Evolutionary conservation across 106 monocot species (phyloP), one percentile per base, ranked within the genome.

Genomic region (Dioscorea zingiberensis): DNA sequence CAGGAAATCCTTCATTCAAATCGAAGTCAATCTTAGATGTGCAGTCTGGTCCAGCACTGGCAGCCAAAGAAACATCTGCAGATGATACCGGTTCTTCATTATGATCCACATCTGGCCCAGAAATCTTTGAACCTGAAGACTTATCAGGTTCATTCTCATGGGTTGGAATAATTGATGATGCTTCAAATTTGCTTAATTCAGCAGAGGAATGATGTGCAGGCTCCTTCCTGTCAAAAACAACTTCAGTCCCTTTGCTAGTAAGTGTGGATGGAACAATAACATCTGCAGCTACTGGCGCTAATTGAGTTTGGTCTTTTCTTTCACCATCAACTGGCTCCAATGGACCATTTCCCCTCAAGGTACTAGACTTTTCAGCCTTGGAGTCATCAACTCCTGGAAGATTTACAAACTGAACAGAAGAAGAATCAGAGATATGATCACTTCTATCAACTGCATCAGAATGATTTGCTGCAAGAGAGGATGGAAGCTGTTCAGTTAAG

Each of bases 1-100:
- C 80, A 54, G 70, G 22, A 44, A 87, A 70, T 6, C 92, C 87
- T 80, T 87, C 92, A 62, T 93, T 93, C 63, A 93, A 70, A 73
- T 93, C 92, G 61, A 93, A 87, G 55, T 85, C 85, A 68, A 82
- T 74, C 69, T 76, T 84, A 38, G 80, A 18, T 63, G 71, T 62
- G 44, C 21, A 47, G 73, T 74, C 71, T 64, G 79, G 60, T 47
- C 68, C 75, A 28, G 47, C 22, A 5, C 55, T 32, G 22, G 44
- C 53, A 65, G 21, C 2, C 46, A 68, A 29, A 21, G 65, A 62
- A 26, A 53, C 59, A 10, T 73, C 67, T 58, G 70, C 63, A 55
- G 76, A 51, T 58, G 55, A 28, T 19, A 62, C 71, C 62, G 44
- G 38, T 30, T 74, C 71, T 22, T 73, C 67, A 27, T 51, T 78